Conservation (phyloP, 345 rosid genomes). For the Linum tenue region DNA sequence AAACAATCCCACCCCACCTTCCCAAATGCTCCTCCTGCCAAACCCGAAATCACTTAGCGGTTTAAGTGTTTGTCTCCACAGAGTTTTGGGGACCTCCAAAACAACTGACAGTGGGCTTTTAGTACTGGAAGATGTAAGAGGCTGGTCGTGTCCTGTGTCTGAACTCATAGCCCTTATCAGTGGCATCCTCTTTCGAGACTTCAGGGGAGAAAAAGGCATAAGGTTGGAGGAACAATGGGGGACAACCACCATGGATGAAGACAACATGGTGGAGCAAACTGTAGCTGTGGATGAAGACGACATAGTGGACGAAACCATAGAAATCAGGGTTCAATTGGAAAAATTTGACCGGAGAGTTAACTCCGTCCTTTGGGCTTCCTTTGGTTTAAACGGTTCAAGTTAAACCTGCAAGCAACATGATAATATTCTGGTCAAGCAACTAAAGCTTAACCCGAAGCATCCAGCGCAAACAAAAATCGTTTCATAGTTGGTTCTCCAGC, state of each 20-base stretch:
- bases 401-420: neutral
- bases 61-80: constrained; percentile 77
- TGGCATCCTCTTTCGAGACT: constrained; percentile 29
- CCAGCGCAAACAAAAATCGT: neutral
- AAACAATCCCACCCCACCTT: constrained; percentile 98
- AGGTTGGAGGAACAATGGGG: neutral
- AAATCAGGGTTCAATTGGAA: neutral
- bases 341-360: neutral
- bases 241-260: neutral
- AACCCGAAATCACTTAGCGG: constrained; percentile 90
- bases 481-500: too few relatives aligned
- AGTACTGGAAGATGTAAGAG: constrained; percentile 29
- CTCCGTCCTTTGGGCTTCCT: neutral
- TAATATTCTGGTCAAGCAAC: neutral
- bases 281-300: neutral
- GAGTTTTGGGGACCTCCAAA: constrained; percentile 51
- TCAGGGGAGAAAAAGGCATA: constrained; percentile 31
- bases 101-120: constrained; percentile 53
- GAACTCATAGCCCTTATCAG: constrained; percentile 44
- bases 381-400: neutral
- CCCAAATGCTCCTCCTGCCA: constrained; percentile 88
- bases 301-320: neutral
- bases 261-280: constrained; percentile 1
- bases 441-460: neutral
- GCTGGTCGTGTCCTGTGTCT: constrained; percentile 17